Evolutionary conservation across 176 grass and related monocot genomes (phyloP).

Genomic region (Chrysopogon serrulatus): DNA sequence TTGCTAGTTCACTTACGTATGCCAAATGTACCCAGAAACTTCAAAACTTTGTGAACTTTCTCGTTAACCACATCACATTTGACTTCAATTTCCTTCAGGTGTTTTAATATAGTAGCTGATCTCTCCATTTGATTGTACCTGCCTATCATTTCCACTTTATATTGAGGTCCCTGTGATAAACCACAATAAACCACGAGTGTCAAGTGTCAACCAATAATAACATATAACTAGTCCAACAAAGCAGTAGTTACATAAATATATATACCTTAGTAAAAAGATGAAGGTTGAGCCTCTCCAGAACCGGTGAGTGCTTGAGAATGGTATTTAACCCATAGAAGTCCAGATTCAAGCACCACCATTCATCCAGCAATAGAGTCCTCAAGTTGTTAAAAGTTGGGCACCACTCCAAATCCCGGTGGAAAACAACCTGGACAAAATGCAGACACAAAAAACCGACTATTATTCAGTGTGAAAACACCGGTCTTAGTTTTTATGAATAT

Average conservation of each 20-base stretch:
- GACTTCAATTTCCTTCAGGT: slow-evolving; percentile 15
- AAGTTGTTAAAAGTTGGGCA: neutral
- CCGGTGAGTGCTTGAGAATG: neutral
- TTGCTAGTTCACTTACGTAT: neutral
- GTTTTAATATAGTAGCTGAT: neutral
- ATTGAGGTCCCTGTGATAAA: neutral
- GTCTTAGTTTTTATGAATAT: neutral
- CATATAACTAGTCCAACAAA: neutral
- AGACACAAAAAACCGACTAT: neutral
- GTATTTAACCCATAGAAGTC: neutral
- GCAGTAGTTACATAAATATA: neutral
- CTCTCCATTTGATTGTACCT: neutral
- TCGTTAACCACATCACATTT: neutral
- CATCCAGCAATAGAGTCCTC: neutral
- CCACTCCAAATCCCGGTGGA: neutral
- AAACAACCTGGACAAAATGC: neutral
- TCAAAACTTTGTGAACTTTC: neutral
- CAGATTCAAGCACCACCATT: neutral
- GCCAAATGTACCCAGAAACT: slow-evolving; percentile 8
- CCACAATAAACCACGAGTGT: neutral
- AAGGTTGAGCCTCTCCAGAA: neutral
- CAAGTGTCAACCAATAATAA: neutral
- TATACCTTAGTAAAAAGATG: slow-evolving; percentile 11
- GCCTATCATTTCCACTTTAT: neutral
- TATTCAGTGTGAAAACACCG: neutral